Evolutionary conservation across 78 protist genomes (phyloP), one percentile per base, ranked within the genome.

Genomic region (Salpingoeca rosetta): DNA sequence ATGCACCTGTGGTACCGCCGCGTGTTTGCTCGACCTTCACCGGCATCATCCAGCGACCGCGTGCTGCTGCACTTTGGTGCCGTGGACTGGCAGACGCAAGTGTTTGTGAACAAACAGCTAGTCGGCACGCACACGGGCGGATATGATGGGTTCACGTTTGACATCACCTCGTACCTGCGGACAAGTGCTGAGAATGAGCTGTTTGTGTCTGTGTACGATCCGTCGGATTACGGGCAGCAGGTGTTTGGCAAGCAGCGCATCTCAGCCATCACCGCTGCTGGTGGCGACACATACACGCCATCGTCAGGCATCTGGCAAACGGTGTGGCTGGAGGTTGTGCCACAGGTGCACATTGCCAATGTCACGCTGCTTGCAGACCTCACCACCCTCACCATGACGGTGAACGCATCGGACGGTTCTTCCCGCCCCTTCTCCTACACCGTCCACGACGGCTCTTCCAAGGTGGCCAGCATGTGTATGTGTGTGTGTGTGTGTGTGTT

Each of bases 261-360:
- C 17, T n/a, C 73, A 7, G 87, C 86, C 45, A 42, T 88, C 51
- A 82, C 38, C 7, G 1, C 36, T 7, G 43, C 90, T 1, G 72
- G 83, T 35, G 90, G 90, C 65, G 90, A 85, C 11, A 82, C 86
- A 1, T 88, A 88, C 83, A 73, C 90, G 2, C 90, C 90, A 31
- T 3, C 85, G 43, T 37, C 44, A 3, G 90, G 90, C 36, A 88
- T 88, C 45, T 88, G 90, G 90, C 87, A 84, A 12, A 87, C 89
- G 26, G 89, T 87, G 25, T 87, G 89, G 89, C 45, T 87, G 11
- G 89, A 87, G 57, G 24, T 17, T 38, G 86, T 87, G 11, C 89
- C 89, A 22, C 73, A 10, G 57, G 22, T 2, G 12, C 45, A 28
- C 78, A 84, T 88, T 35, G 41, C n/a, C 37, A 3, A 10, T 38